Evolutionary conservation across 2,329 filamentous ascomycete genomes (phyloP).

Genomic region (Aspergillus amoenus): DNA sequence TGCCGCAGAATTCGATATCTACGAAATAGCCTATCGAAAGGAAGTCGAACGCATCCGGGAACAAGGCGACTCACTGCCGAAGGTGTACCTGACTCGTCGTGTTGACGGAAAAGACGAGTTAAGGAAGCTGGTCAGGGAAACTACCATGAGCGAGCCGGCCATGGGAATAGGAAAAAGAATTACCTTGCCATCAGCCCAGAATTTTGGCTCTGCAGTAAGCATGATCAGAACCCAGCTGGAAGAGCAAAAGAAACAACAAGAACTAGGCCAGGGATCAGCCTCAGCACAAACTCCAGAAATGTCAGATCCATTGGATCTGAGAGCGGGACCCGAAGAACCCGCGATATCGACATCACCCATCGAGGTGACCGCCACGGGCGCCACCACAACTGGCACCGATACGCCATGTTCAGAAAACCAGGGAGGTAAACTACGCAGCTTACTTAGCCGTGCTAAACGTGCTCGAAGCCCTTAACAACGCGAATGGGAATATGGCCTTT

Average conservation of each 20-base stretch:
- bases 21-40: constrained; percentile 81
- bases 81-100: constrained; percentile 57
- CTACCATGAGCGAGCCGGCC: constrained; percentile 13
- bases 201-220: constrained; percentile 15
- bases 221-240: constrained; percentile 19
- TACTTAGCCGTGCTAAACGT: constrained; percentile 24
- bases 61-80: constrained; percentile 45
- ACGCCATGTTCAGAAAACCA: constrained; percentile 15
- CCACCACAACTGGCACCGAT: not conserved
- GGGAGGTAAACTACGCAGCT: constrained; percentile 20
- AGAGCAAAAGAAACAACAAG: constrained; percentile 10
- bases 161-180: constrained; percentile 14
- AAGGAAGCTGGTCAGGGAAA: constrained; percentile 31
- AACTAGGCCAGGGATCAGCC: not conserved
- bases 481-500: not conserved
- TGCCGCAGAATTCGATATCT: constrained; percentile 81
- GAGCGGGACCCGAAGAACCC: not conserved
- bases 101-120: constrained; percentile 46
- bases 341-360: not conserved
- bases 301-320: not conserved
- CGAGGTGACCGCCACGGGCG: not conserved
- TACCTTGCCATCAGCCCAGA: constrained; percentile 7
- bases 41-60: constrained; percentile 72
- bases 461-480: not conserved
- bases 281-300: not conserved